phyloP scores from a whole-genome alignment of 306 rosid species.

The Prunus fruticosa region DNA sequence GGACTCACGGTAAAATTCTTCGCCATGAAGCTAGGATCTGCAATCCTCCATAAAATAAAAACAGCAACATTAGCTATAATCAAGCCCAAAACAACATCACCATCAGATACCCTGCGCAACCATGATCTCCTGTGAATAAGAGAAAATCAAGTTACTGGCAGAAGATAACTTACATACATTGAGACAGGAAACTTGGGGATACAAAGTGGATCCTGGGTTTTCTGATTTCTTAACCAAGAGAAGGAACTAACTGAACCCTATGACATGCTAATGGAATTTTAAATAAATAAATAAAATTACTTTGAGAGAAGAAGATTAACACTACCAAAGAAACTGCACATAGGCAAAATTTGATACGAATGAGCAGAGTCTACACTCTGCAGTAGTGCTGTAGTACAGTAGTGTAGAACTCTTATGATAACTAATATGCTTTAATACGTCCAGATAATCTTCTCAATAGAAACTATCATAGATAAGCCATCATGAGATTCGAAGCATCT shows the following conservation, averaged over 20 bases:
- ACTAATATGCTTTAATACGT: not conserved
- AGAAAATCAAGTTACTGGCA: constrained; percentile 28
- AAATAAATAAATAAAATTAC: too few relatives aligned
- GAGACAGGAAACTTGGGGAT: not conserved
- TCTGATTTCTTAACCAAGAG: not conserved
- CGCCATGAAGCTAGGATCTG: constrained; percentile 52
- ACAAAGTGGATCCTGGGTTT: not conserved
- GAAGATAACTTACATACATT: not conserved
- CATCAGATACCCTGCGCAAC: constrained; percentile 41
- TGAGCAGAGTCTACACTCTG: not conserved
- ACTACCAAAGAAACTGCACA: not conserved
- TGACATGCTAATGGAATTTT: not conserved
- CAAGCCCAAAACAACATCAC: constrained; percentile 60
- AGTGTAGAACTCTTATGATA: not conserved
- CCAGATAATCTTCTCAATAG: not conserved
- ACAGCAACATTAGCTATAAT: constrained; percentile 73
- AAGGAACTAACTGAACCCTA: not conserved
- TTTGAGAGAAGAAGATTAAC: too few relatives aligned
- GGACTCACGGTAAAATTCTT: constrained; percentile 72
- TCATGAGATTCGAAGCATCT: too few relatives aligned
- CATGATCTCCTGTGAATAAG: constrained; percentile 57
- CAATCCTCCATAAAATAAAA: constrained; percentile 61
- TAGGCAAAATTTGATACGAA: not conserved
- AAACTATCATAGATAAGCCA: too few relatives aligned
- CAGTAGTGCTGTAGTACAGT: not conserved